phyloP scores from a whole-genome alignment of 1,284 basidiomycete genomes.

The Pulveroboletus sp. region DNA sequence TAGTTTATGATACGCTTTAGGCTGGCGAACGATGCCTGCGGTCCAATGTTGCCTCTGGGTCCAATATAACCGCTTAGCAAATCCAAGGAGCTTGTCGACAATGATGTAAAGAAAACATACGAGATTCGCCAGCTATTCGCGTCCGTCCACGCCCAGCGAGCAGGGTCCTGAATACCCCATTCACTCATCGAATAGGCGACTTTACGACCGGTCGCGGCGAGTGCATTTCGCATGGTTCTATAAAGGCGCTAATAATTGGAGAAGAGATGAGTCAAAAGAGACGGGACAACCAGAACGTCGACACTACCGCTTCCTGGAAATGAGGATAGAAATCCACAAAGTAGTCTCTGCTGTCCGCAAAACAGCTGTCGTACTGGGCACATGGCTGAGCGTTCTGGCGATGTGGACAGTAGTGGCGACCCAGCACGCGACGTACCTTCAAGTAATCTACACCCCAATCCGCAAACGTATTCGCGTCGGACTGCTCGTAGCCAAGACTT shows the following conservation, averaged over 20 bases:
- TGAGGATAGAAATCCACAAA: neutral
- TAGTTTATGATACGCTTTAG: conserved; percentile 53
- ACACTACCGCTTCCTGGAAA: conserved; percentile 7
- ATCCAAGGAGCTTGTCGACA: neutral
- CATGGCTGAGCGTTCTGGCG: neutral
- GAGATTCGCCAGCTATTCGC: conserved; percentile 54
- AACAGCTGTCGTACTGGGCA: conserved; percentile 18
- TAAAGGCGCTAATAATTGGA: neutral
- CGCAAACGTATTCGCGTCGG: conserved; percentile 8
- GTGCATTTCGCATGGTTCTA: conserved; percentile 13
- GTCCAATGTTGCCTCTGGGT: conserved; percentile 49
- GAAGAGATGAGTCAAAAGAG: neutral
- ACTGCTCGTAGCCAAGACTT: conserved; percentile 8
- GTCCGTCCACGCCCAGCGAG: conserved; percentile 47
- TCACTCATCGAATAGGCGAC: conserved; percentile 58
- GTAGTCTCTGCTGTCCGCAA: neutral
- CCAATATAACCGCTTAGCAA: too few species aligned
- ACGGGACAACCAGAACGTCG: neutral
- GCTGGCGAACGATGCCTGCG: conserved; percentile 48
- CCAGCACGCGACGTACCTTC: conserved; percentile 5
- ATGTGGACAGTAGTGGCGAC: neutral
- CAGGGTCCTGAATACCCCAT: conserved; percentile 53
- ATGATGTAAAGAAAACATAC: neutral
- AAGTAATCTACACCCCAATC: conserved; percentile 15
- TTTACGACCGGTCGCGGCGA: conserved; percentile 43